Percentiles rank a stretch among this genome's conserved stretches.
Evolutionary conservation across 305 asterid genomes (phyloP).

Genomic region (Fraxinus sp.): DNA sequence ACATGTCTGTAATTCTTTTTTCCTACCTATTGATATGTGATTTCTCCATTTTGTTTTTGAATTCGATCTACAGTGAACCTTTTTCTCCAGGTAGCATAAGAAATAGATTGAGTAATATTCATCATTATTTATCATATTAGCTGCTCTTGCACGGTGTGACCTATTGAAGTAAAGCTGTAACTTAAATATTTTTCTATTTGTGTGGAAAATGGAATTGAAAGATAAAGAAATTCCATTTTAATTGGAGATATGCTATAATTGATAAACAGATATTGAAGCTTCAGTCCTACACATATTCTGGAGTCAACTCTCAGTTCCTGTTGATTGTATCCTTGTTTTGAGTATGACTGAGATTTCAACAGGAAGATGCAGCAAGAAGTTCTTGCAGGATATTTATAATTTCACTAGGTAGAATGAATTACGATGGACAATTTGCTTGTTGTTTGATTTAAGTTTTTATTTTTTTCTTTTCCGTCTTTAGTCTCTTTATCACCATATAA

Average conservation of each 20-base stretch:
- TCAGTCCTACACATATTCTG: not conserved
- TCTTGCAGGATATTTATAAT: constrained; percentile 8
- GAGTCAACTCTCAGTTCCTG: not conserved
- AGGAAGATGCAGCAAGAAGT: constrained; percentile 16
- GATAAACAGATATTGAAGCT: not conserved
- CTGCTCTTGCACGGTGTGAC: not conserved
- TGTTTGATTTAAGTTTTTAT: not conserved
- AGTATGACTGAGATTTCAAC: constrained; percentile 8
- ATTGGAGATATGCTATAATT: not conserved
- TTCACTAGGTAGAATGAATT: constrained; percentile 12
- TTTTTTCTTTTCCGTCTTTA: not conserved
- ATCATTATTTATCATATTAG: constrained; percentile 15
- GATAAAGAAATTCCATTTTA: not conserved
- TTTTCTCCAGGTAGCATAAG: not conserved
- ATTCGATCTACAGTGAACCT: not conserved
- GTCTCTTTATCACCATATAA: constrained; percentile 7
- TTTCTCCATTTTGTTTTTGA: not conserved
- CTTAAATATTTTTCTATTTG: constrained; percentile 10
- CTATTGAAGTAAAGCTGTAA: constrained; percentile 8
- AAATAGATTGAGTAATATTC: not conserved
- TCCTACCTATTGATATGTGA: not conserved
- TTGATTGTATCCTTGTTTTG: not conserved
- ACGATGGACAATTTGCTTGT: not conserved
- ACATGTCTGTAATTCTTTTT: not conserved
- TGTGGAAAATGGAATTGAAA: not conserved